Evolutionary conservation across 1,139 yeast species (phyloP), one percentile per base, ranked within the genome.

Genomic region (Eremothecium coryli): DNA sequence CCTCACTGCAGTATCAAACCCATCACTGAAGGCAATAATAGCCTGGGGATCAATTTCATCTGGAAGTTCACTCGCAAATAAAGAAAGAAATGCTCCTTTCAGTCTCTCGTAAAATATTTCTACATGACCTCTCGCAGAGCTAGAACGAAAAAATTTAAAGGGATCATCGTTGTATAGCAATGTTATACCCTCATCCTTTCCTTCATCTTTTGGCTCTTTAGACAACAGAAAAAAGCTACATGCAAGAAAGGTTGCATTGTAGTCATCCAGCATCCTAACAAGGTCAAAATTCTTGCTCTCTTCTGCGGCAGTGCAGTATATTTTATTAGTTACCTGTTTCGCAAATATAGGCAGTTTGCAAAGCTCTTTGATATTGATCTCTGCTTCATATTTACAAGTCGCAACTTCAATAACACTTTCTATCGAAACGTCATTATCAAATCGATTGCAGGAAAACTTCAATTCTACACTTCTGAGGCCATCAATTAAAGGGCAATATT

Each of bases 371-470:
- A 79, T 63, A 29, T 68, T 66, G 2, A 85, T 59, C n/a, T 65
- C 65, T 54, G 79, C 67, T 44, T 69, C 68, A 49, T 85, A 85
- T 31, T 73, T 73, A 54, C 96, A 86, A 0, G 90, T 79, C 41
- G 69, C 71, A 33, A 73, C 62, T 57, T 88, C 97, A 33, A 63
- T 64, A 0, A 79, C 69, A 40, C 68, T 66, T 12, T 60, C 60
- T 3, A 76, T 57, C 4, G 45, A 41, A 0, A 64, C 54, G 6
- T 44, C 41, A 2, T 55, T 48, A 10, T 42, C 45, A 2, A 52
- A 49, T 1, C 70, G 66, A 43, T 76, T 77, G 56, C 97, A 88
- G 23, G 68, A 64, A 51, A 79, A 85, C 33, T 73, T 72, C 3
- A 88, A 60, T 36, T 79, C 82, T 1, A 76, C 64, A 1, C 68